phyloP scores from a whole-genome alignment of 2,329 filamentous ascomycete species.

The Clonostachys rhizophaga region DNA sequence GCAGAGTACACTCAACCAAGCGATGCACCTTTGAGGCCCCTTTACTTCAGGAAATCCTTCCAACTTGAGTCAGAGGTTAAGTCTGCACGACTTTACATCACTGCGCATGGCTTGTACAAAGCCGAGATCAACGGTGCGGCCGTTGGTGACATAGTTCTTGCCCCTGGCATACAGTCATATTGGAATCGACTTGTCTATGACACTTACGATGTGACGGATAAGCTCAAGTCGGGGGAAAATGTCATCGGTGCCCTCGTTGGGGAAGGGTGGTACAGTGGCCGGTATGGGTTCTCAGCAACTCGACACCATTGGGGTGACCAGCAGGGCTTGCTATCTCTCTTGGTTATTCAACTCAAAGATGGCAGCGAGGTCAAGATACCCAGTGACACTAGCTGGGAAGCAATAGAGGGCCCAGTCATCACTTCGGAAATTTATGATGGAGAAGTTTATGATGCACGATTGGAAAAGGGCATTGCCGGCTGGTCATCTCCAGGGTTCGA shows the following conservation, averaged over 20 bases:
- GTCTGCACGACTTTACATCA: conserved; percentile 40
- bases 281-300: conserved; percentile 20
- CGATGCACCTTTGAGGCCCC: conserved; percentile 18
- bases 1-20: conserved; percentile 18
- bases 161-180: conserved; percentile 50
- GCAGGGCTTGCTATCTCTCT: conserved; percentile 28
- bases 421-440: conserved; percentile 45
- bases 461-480: conserved; percentile 17
- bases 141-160: conserved; percentile 33
- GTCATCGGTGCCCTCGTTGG: conserved; percentile 33
- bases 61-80: conserved; percentile 9
- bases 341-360: conserved; percentile 25
- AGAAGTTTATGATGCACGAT: conserved; percentile 39
- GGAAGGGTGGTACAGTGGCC: conserved; percentile 43
- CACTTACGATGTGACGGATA: conserved; percentile 41
- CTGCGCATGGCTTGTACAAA: conserved; percentile 37
- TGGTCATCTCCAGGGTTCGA: conserved; percentile 15
- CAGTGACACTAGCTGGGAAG: conserved; percentile 31
- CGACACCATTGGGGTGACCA: conserved; percentile 28
- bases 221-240: conserved; percentile 26
- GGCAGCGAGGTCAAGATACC: conserved; percentile 16
- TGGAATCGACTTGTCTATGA: conserved; percentile 44
- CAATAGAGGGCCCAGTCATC: conserved; percentile 21
- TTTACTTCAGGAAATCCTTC: conserved; percentile 26
- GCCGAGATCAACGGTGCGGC: conserved; percentile 38